Base-by-base conservation (phyloP, 179 eudicot species). In the Kewa caespitosa region DNA sequence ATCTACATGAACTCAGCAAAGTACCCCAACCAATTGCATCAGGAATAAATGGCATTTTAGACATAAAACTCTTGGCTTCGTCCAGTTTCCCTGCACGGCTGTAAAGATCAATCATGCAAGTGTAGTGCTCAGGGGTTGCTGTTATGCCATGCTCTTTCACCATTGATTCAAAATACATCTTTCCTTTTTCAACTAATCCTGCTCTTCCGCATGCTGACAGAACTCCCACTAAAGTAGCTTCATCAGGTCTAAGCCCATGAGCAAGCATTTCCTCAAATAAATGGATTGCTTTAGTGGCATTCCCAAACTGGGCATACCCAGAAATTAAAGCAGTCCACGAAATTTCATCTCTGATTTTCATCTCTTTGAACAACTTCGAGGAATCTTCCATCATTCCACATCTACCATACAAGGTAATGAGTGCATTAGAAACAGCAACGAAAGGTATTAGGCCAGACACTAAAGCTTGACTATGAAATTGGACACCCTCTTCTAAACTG, bases 141-240 rank as follows among this genome's bases (percentile, higher is more conserved):
- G 64, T 72, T 39, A 96, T 84, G 69, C 89, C 88, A 52, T 91
- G 91, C 63, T 87, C 76, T 50, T 84, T 74, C 32, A 84, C 78
- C 99, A 96, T 93, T 39, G 86, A 89, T 33, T 84, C 78, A 75
- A 91, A 96, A 83, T 91, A 93, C 27, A 65, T 48, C 31, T 80
- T 75, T 43, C 99, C 99, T 84, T 96, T 82, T 32, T 93, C 91
- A 62, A 93, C 99, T 74, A 96, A 82, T 32, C 99, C 97, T 57
- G 98, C 95, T 83, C 99, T 87, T 64, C 99, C 90, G 81, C 99
- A 96, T 52, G 98, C 99, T 74, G 97, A 91, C 39, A 96, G 85
- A 76, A 96, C 89, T 46, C 90, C 98, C 3, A 93, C 82, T 55
- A 96, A 96, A 41, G 94, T 91, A 34, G 91, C 90, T 67, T 85